Evolutionary conservation across 345 rosid species (phyloP).

Genomic region (Melaleuca quinquenervia): DNA sequence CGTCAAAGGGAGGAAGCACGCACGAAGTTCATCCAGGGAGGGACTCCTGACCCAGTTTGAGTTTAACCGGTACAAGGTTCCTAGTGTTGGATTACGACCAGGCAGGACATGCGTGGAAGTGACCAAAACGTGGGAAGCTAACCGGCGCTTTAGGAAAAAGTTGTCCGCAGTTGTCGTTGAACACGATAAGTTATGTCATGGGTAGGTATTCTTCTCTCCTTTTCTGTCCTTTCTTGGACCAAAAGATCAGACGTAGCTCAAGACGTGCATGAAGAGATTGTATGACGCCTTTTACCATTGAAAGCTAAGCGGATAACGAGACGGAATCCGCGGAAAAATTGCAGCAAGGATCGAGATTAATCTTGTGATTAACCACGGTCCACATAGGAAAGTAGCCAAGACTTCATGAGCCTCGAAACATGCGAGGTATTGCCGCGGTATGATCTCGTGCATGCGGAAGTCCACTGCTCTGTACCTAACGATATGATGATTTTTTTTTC

Average conservation of each 20-base stretch:
- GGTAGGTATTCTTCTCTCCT: not conserved
- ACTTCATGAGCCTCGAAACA: not conserved
- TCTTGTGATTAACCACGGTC: not conserved
- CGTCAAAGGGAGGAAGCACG: not conserved
- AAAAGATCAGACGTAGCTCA: not conserved
- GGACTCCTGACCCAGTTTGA: not conserved
- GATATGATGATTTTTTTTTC: not conserved
- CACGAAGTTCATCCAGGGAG: not conserved
- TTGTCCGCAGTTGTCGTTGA: not conserved
- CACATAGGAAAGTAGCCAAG: not conserved
- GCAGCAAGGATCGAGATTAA: not conserved
- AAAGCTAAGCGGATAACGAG: not conserved
- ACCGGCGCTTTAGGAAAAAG: not conserved
- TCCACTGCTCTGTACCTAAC: not conserved
- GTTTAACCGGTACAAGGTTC: not conserved
- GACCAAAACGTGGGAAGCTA: not conserved
- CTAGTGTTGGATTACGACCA: not conserved
- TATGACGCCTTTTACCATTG: not conserved
- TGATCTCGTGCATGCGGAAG: not conserved
- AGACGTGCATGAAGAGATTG: not conserved
- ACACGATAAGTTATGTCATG: not conserved
- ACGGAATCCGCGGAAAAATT: not conserved
- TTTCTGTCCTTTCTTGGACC: not conserved
- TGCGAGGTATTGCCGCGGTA: not conserved
- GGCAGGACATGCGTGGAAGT: not conserved